phyloP scores from a whole-genome alignment of 805 yeast species.

The Ogataea populi-albae region DNA sequence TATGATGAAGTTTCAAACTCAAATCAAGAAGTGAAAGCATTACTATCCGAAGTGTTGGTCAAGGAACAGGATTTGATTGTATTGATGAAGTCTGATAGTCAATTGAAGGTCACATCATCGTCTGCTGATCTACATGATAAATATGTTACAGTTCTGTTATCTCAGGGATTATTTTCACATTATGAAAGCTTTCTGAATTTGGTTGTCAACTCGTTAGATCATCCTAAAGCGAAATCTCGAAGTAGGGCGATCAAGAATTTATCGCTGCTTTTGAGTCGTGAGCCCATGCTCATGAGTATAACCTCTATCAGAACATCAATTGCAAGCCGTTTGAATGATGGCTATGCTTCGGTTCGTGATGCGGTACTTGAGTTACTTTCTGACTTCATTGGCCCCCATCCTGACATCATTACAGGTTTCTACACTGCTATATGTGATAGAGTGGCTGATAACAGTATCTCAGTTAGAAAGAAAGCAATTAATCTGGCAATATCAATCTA shows the following conservation, averaged over 20 bases:
- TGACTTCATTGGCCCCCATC: slow-evolving; percentile 42
- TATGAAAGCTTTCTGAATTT: slow-evolving; percentile 55
- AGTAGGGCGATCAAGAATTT: slow-evolving; percentile 66
- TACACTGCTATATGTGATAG: slow-evolving; percentile 48
- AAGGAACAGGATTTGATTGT: no score
- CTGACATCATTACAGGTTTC: slow-evolving; percentile 46
- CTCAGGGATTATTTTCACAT: slow-evolving; percentile 34
- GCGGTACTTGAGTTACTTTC: slow-evolving; percentile 69
- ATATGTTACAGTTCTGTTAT: slow-evolving; percentile 27
- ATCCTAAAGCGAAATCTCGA: slow-evolving; percentile 50
- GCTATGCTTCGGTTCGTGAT: slow-evolving; percentile 71
- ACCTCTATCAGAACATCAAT: slow-evolving; percentile 53
- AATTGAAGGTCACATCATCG: no score
- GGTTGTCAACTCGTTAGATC: slow-evolving; percentile 46
- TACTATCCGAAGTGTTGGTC: no score
- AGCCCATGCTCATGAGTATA: slow-evolving; percentile 47
- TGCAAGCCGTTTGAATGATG: slow-evolving; percentile 49
- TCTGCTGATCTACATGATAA: slow-evolving; percentile 2
- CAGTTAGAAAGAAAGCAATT: slow-evolving; percentile 63
- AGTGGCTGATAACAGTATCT: slow-evolving; percentile 56
- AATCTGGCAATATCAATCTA: slow-evolving; percentile 51
- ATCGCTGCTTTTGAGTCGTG: slow-evolving; percentile 50
- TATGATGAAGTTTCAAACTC: no score
- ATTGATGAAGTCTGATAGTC: no score
- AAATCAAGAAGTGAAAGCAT: no score